Evolutionary conservation across 73 alveolate genomes (phyloP).

Genomic region (Paramecium sonneborni): DNA sequence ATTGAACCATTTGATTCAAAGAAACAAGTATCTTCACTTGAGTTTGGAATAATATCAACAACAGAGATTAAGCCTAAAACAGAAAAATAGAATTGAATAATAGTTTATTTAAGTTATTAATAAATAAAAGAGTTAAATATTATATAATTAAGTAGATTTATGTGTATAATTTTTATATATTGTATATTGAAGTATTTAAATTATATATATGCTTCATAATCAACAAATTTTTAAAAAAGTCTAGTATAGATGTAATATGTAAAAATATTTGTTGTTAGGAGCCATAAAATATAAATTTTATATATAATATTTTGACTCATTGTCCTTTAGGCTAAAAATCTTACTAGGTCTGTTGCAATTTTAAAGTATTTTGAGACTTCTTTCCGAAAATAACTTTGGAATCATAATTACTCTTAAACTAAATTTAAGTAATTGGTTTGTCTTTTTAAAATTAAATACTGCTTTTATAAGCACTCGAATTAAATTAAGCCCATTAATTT

Average conservation of each 20-base stretch:
- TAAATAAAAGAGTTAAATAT: neutral
- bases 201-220: neutral
- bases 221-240: neutral
- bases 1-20: neutral
- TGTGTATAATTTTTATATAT: too few relatives aligned
- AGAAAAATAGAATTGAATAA: neutral
- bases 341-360: neutral
- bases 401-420: conserved; percentile 33
- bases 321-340: neutral
- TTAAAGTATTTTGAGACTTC: conserved; percentile 13
- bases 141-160: too few relatives aligned
- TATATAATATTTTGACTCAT: neutral
- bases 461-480: conserved; percentile 12
- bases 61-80: neutral
- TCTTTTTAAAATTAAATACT: conserved; percentile 40
- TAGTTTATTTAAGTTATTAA: neutral
- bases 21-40: neutral
- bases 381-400: conserved; percentile 49
- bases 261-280: neutral
- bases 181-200: too few relatives aligned
- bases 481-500: neutral
- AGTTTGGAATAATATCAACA: neutral
- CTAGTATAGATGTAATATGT: neutral
- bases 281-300: neutral
- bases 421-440: conserved; percentile 12